phyloP scores from a whole-genome alignment of 208 protist species.

The Crithidia fasciculata region DNA sequence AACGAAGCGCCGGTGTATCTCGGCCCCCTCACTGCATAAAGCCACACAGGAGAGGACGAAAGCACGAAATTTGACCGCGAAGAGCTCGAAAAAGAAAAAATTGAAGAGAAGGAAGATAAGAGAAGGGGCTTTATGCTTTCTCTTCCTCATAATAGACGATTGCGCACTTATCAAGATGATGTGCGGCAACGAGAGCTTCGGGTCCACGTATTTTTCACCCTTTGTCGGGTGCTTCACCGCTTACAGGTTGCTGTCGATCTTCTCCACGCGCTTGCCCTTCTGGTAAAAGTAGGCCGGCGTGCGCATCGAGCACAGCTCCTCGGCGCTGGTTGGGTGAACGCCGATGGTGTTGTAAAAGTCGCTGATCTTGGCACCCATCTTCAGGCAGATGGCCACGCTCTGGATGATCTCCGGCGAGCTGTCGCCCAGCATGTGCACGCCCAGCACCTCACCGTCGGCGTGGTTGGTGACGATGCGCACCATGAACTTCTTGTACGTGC shows the following conservation, averaged over 20 bases:
- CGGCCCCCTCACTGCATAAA: no score
- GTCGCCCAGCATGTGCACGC: conserved; percentile 91
- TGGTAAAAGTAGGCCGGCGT: conserved; percentile 85
- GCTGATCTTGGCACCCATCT: conserved; percentile 92
- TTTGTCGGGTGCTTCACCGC: no score
- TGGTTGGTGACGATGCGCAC: conserved; percentile 87
- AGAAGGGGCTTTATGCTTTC: neutral
- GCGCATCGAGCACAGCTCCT: conserved; percentile 93
- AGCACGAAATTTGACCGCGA: no score
- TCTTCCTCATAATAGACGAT: neutral
- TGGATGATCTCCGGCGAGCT: conserved; percentile 92
- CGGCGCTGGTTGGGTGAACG: conserved; percentile 96
- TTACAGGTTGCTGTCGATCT: conserved; percentile 74
- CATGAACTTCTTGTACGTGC: conserved; percentile 88
- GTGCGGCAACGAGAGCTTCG: no score
- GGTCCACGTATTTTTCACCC: neutral
- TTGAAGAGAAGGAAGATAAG: conserved; percentile 24
- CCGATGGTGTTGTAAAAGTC: conserved; percentile 96
- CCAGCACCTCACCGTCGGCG: conserved; percentile 76
- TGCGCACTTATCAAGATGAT: no score
- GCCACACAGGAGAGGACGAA: no score
- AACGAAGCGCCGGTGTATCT: no score
- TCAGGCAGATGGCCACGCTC: conserved; percentile 88
- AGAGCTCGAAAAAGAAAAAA: neutral
- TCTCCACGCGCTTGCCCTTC: conserved; percentile 71